Conservation (phyloP, 2,329 filamentous ascomycete species). For the Colletotrichum limetticola region DNA sequence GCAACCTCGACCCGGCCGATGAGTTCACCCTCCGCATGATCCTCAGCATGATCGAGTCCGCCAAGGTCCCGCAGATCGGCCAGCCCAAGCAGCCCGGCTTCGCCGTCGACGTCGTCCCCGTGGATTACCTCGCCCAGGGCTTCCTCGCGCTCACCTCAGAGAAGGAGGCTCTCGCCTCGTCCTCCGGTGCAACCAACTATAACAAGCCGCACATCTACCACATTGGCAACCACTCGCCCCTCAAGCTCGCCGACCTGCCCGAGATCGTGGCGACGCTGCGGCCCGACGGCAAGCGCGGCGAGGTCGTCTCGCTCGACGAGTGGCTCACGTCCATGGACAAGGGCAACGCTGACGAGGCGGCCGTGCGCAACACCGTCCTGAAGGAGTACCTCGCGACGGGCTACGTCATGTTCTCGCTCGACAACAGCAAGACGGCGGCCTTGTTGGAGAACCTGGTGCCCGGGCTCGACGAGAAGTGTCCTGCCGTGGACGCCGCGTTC, state of each 20-base stretch:
- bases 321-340: conserved; percentile 33
- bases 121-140: conserved; percentile 38
- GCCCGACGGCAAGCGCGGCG: conserved; percentile 24
- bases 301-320: conserved; percentile 35
- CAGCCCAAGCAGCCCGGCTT: conserved; percentile 37
- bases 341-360: conserved; percentile 33
- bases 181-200: conserved; percentile 7
- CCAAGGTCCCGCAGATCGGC: conserved; percentile 38
- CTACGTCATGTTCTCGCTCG: conserved; percentile 40
- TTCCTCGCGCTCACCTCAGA: background rate
- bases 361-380: conserved; percentile 37
- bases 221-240: conserved; percentile 39
- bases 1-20: conserved; percentile 35
- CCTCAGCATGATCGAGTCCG: conserved; percentile 39
- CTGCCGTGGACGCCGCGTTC: conserved; percentile 36
- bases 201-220: conserved; percentile 38
- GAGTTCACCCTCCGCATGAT: conserved; percentile 40
- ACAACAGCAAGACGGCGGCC: conserved; percentile 36
- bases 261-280: conserved; percentile 37
- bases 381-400: conserved; percentile 38
- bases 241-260: conserved; percentile 37
- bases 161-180: background rate
- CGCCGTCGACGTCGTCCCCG: conserved; percentile 38
- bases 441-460: conserved; percentile 36
- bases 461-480: conserved; percentile 35